Base-by-base conservation (phyloP, 2,329 filamentous ascomycete genomes). In the Penicillium sp. region DNA sequence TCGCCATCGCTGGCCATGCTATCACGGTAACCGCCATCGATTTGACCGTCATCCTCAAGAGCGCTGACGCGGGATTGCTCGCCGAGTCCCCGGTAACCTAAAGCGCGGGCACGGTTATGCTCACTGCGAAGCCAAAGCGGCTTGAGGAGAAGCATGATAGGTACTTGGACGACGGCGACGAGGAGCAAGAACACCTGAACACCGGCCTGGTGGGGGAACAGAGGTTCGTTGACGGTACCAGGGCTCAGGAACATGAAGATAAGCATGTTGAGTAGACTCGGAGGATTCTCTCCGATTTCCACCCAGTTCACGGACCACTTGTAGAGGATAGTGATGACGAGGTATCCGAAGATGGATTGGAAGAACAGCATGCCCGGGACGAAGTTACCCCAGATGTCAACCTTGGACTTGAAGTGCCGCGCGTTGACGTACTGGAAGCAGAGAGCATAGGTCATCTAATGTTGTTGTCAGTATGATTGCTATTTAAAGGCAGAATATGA, bases 221-320 rank as follows among this genome's bases (percentile, higher is more conserved):
- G 80, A 46, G 81, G 81, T 56, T 90, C 83, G 26, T 72, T 68
- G 24, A 88, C 76, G 0, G 74, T 88, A 47, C 91, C 91, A 3
- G 94, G 94, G 59, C 87, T 85, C 62, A 99, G 77, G 79, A 99
- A 99, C 95, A 99, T 99, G 82, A 96, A 96, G 68, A 99, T 99
- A 67, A 99, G 81, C 93, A 97, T 97, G 82, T 99, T 99, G 57
- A 99, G 78, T 54, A 99, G 80, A 66, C 91, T 90, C 2, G 95
- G 94, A 1, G 95, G 90, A 57, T 84, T 81, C 62, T 81, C 70
- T 38, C 80, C 85, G 39, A 80, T 81, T 10, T 80, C 84, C 44
- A 77, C 76, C 94, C 94, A 99, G 73, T 99, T 87, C 34, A 96
- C 82, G 9, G 83, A 87, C 94, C 95, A 99, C 77, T 99, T 99